Evolutionary conservation across 2,329 filamentous ascomycete genomes (phyloP).

Genomic region (Cytospora chrysosperma): DNA sequence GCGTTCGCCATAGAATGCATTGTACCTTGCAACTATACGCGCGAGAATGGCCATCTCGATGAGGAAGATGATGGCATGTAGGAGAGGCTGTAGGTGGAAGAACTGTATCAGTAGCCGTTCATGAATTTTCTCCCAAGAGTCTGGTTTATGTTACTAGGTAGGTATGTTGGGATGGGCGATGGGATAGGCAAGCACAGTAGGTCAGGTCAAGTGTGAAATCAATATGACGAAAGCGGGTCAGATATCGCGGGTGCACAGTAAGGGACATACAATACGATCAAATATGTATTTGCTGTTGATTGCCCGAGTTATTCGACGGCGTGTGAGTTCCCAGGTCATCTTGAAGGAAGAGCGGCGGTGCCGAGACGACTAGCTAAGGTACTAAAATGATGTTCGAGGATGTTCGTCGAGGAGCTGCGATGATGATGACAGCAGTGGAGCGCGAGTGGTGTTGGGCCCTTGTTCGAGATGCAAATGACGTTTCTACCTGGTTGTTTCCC

Average conservation of each 20-base stretch:
- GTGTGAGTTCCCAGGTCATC: slow-evolving; percentile 60
- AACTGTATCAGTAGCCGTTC: slow-evolving; percentile 23
- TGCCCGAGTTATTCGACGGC: slow-evolving; percentile 61
- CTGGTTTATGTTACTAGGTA: neutral
- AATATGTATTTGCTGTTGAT: slow-evolving; percentile 73
- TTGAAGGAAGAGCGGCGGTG: slow-evolving; percentile 25
- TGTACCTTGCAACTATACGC: slow-evolving; percentile 82
- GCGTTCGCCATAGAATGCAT: slow-evolving; percentile 87
- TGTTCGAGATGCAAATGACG: slow-evolving; percentile 10
- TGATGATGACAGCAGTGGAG: slow-evolving; percentile 13
- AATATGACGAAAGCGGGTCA: slow-evolving; percentile 22
- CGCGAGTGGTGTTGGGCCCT: slow-evolving; percentile 9
- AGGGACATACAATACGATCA: slow-evolving; percentile 66
- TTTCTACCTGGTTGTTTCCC: slow-evolving; percentile 1
- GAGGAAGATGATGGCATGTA: slow-evolving; percentile 81
- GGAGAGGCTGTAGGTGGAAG: slow-evolving; percentile 64
- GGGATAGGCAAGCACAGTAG: neutral
- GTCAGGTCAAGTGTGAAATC: slow-evolving; percentile 12
- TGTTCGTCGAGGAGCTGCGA: neutral
- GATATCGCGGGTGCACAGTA: slow-evolving; percentile 13
- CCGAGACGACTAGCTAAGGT: neutral
- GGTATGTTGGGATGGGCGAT: neutral
- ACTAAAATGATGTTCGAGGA: neutral
- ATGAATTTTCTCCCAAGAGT: neutral
- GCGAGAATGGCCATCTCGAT: slow-evolving; percentile 86